Evolutionary conservation across 2,329 filamentous ascomycete species (phyloP).

Genomic region (Xylariomycetidae sp.): DNA sequence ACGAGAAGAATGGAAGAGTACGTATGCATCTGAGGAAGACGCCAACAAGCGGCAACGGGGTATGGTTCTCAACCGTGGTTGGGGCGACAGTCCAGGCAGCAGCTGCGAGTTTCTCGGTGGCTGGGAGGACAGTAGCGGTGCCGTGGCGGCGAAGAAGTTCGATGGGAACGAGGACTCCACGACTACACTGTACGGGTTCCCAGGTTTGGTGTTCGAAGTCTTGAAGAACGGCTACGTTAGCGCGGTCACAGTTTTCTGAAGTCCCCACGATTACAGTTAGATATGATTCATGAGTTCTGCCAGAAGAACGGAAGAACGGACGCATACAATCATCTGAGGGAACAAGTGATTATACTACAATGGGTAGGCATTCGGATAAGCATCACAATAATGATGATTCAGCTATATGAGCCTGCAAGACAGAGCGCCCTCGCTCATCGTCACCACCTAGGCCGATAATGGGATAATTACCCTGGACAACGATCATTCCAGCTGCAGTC

Average conservation of each 20-base stretch:
- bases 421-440: too few relatives aligned
- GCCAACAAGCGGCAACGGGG: slow-evolving; percentile 50
- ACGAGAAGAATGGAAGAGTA: slow-evolving; percentile 62
- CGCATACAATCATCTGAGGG: too few relatives aligned
- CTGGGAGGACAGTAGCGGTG: slow-evolving; percentile 68
- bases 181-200: slow-evolving; percentile 88
- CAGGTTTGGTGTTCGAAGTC: slow-evolving; percentile 91
- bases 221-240: slow-evolving; percentile 87
- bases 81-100: slow-evolving; percentile 86
- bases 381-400: too few relatives aligned
- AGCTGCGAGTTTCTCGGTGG: slow-evolving; percentile 80
- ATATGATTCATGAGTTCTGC: too few relatives aligned
- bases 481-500: too few relatives aligned
- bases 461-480: too few relatives aligned
- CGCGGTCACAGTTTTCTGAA: slow-evolving; percentile 82
- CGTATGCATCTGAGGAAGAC: slow-evolving; percentile 51
- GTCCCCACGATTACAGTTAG: background rate
- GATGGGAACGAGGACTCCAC: slow-evolving; percentile 53
- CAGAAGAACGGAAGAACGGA: too few relatives aligned
- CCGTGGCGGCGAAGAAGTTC: slow-evolving; percentile 42
- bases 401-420: too few relatives aligned
- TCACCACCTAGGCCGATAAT: too few relatives aligned
- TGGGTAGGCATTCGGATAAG: too few relatives aligned
- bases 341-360: too few relatives aligned
- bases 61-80: slow-evolving; percentile 90